phyloP scores from a whole-genome alignment of 202 grass and related monocot genomes.

The Zoysia matrella region DNA sequence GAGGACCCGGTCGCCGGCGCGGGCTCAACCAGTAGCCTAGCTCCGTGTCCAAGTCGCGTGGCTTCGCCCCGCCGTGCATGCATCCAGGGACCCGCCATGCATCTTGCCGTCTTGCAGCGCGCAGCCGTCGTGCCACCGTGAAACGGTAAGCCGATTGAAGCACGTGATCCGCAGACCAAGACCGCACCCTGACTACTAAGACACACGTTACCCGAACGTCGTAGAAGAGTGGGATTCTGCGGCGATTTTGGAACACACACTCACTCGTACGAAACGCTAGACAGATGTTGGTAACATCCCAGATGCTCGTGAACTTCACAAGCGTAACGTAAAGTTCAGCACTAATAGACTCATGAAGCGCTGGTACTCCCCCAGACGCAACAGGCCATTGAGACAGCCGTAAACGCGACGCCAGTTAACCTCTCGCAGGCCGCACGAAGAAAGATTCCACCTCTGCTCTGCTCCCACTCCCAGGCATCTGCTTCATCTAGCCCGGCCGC shows the following conservation, averaged over 20 bases:
- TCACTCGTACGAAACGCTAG: no score
- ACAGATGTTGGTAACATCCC: background rate
- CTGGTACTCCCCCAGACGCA: background rate
- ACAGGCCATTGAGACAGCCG: background rate
- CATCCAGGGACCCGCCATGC: slow-evolving; percentile 11
- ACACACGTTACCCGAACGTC: background rate
- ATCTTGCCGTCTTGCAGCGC: no score
- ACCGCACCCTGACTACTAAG: slow-evolving; percentile 9
- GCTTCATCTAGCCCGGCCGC: slow-evolving; percentile 11
- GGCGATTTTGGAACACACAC: no score
- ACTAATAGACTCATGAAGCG: background rate
- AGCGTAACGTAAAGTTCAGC: background rate
- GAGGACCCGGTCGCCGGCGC: slow-evolving; percentile 52
- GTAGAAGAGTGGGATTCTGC: background rate
- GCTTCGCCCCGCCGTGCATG: slow-evolving; percentile 32
- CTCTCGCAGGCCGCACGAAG: background rate
- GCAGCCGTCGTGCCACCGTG: background rate
- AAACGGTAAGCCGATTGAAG: slow-evolving; percentile 14
- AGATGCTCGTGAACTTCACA: background rate
- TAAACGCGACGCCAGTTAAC: slow-evolving; percentile 1
- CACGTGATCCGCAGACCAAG: slow-evolving; percentile 39
- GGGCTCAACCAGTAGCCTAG: background rate
- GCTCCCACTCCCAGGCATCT: background rate
- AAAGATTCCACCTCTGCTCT: slow-evolving; percentile 31
- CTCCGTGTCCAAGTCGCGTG: slow-evolving; percentile 42